Evolutionary conservation across 1,284 basidiomycete species (phyloP).

Genomic region (Tranzscheliella williamsii): DNA sequence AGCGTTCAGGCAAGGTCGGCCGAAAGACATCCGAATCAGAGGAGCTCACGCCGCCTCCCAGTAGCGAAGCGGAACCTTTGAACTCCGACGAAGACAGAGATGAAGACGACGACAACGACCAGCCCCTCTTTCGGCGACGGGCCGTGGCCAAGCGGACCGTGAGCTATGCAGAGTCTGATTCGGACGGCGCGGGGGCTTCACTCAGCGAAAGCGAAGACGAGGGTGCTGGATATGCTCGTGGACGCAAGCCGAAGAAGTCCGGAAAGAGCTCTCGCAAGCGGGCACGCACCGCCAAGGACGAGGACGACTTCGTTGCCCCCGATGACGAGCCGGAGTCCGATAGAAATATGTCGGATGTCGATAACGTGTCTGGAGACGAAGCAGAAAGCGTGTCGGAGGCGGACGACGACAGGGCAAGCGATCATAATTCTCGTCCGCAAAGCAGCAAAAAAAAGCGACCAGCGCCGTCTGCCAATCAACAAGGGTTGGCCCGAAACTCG

Average conservation of each 20-base stretch:
- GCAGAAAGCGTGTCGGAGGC: neutral
- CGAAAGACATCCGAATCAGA: slow-evolving; percentile 14
- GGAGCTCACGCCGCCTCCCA: slow-evolving; percentile 33
- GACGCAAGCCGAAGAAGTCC: neutral
- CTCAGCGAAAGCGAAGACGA: slow-evolving; percentile 28
- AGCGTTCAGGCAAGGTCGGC: neutral
- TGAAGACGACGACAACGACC: slow-evolving; percentile 27
- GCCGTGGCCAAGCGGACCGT: slow-evolving; percentile 35
- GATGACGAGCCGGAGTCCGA: slow-evolving; percentile 40
- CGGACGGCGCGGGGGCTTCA: slow-evolving; percentile 21
- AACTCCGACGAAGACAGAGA: slow-evolving; percentile 18
- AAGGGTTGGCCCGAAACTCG: too few relatives aligned
- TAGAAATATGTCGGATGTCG: slow-evolving; percentile 17
- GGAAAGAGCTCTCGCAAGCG: slow-evolving; percentile 17
- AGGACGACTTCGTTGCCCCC: slow-evolving; percentile 49
- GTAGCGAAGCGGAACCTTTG: slow-evolving; percentile 24
- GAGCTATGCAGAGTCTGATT: slow-evolving; percentile 47
- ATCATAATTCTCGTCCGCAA: slow-evolving; percentile 5
- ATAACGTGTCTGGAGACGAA: slow-evolving; percentile 2
- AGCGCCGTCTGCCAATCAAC: neutral
- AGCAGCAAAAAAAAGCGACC: slow-evolving; percentile 10
- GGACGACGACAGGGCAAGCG: slow-evolving; percentile 16
- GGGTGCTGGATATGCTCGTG: neutral
- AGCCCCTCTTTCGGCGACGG: slow-evolving; percentile 35
- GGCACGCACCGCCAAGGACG: slow-evolving; percentile 24